Evolutionary conservation across 768 basidiomycete genomes (phyloP).

Genomic region (Aureoboletus auriporus): DNA sequence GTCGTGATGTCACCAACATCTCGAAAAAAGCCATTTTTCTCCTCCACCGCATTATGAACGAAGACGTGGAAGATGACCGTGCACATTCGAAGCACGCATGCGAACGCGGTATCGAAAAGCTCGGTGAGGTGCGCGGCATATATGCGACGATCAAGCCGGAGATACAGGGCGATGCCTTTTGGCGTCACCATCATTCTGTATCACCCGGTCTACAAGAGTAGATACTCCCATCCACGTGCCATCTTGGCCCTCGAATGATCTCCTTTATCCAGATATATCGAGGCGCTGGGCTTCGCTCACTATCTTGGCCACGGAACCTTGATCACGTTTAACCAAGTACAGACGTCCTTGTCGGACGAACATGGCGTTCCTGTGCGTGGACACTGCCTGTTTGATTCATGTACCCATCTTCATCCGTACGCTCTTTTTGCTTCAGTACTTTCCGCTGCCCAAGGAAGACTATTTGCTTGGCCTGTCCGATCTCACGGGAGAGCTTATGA

Average conservation of each 20-base stretch:
- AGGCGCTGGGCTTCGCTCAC: constrained; percentile 85
- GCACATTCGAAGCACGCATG: constrained; percentile 43
- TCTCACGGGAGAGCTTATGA: constrained; percentile 96
- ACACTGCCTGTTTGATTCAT: constrained; percentile 1
- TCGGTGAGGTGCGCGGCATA: constrained; percentile 60
- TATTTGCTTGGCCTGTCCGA: constrained; percentile 92
- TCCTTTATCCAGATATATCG: constrained; percentile 60
- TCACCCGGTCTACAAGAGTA: constrained; percentile 83
- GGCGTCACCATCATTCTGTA: constrained; percentile 71
- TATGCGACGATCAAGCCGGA: constrained; percentile 63
- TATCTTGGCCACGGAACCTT: constrained; percentile 71
- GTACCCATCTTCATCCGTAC: constrained; percentile 2
- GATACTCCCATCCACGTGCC: constrained; percentile 1
- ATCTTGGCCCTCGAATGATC: constrained; percentile 13
- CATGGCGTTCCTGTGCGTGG: constrained; percentile 60
- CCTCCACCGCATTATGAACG: constrained; percentile 68
- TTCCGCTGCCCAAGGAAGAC: constrained; percentile 73
- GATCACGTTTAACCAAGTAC: constrained; percentile 66
- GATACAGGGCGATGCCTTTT: constrained; percentile 64
- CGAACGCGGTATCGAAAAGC: constrained; percentile 50
- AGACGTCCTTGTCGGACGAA: constrained; percentile 56
- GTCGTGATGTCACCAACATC: constrained; percentile 84
- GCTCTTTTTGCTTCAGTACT: constrained; percentile 49
- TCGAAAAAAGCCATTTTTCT: constrained; percentile 95
- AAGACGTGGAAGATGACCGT: constrained; percentile 30